Percentiles rank a stretch among this genome's conserved stretches.
Conservation (phyloP, 495 filamentous ascomycete species). For the Neurospora sp. region DNA sequence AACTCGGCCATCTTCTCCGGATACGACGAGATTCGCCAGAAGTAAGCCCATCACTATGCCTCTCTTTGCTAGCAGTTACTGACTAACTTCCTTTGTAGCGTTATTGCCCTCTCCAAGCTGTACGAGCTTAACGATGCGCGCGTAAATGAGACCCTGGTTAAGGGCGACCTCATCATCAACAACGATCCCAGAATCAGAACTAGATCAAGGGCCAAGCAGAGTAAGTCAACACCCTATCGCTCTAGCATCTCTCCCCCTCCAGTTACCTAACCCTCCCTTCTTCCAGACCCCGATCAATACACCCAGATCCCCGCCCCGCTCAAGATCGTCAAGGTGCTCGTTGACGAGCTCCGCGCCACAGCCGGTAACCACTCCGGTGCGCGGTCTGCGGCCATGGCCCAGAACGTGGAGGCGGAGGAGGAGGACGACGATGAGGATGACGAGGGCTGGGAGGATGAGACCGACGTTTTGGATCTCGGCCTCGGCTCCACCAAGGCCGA, state of each 20-base stretch:
- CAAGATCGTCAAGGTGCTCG: constrained; percentile 92
- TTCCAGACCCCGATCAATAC: constrained; percentile 71
- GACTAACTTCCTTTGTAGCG: constrained; percentile 36
- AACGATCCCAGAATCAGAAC: constrained; percentile 84
- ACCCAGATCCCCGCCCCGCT: constrained; percentile 79
- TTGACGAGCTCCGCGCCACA: constrained; percentile 74
- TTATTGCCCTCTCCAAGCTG: constrained; percentile 83
- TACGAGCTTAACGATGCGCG: constrained; percentile 81
- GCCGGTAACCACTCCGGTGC: constrained; percentile 32
- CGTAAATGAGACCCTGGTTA: constrained; percentile 66
- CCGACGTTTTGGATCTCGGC: constrained; percentile 59
- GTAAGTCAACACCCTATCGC: constrained; percentile 29
- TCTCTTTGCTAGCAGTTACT: constrained; percentile 13
- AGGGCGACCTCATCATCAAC: constrained; percentile 81
- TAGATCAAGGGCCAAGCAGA: constrained; percentile 69
- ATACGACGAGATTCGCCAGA: constrained; percentile 93
- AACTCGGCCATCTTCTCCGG: constrained; percentile 93
- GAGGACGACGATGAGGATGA: constrained; percentile 53
- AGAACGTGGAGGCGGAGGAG: constrained; percentile 32
- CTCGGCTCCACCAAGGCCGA: constrained; percentile 57
- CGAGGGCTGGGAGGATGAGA: constrained; percentile 85
- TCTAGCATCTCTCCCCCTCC: background rate
- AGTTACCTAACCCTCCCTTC: constrained; percentile 4
- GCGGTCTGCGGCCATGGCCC: constrained; percentile 41
- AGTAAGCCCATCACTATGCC: constrained; percentile 41